Base-by-base conservation (phyloP, 805 yeast species). In the Yarrowia sp. region DNA sequence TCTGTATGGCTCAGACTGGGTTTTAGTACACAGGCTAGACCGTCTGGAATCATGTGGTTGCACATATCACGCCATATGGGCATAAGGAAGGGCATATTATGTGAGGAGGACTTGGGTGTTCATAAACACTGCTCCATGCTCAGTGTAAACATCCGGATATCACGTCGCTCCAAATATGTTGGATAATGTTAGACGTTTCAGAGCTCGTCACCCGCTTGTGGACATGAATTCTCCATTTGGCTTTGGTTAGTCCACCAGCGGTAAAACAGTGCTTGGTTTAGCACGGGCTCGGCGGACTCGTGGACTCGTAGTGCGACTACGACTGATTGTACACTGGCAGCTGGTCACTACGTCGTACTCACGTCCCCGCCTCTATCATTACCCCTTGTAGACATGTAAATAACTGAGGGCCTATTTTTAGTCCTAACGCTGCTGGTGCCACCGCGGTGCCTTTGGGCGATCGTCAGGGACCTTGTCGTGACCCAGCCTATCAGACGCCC, bases 401-500 rank as follows among this genome's bases (percentile, higher is more conserved):
- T 33, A n/a, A 30, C 19, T 9, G 14, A 2, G 17, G 15, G 12
- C 7, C 58, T 53, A 53, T 53, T 53, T 53, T 53, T 20, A 46
- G 46, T 34, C 4, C 55, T 1, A 15, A 33, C 55, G 39, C 55
- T 33, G 39, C 55, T n/a, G 38, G 53, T 47, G 39, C 39, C 56
- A 50, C 44, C 34, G 7, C 14, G 15, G 60, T 9, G n/a, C 36
- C 17, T n/a, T 34, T 19, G 14, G 60, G 15, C 60, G 60, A 53
- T 53, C 60, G 60, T 53, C 46, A 53, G 60, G 46, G 60, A 20
- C 46, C 46, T 39, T 53, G 60, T 53, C 30, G 43, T 9, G 17
- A 17, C 14, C 46, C 60, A 53, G 46, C 60, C 44, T 53, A 39
- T 53, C 60, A 53, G 58, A 38, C 58, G 58, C 43, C 15, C 19